A percentile compares a stretch with the other conserved stretches of the same genome.
Evolutionary conservation across 805 yeast genomes (phyloP).

Genomic region (Metschnikowia colocasiae): DNA sequence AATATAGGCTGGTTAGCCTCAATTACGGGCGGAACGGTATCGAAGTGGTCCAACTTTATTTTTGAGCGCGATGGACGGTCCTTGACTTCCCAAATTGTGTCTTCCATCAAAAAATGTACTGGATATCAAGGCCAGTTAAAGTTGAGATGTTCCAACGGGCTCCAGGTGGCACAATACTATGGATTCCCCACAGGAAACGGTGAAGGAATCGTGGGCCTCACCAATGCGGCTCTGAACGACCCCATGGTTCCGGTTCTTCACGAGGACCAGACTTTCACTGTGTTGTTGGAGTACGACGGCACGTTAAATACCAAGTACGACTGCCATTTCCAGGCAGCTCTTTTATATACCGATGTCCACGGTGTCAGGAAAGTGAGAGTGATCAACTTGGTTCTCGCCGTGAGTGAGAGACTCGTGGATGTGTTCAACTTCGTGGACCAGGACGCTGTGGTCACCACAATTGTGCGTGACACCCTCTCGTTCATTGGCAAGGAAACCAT

Average conservation of each 20-base stretch:
- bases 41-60: conserved; percentile 63
- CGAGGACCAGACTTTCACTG: conserved; percentile 62
- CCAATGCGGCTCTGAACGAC: conserved; percentile 38
- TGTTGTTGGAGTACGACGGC: conserved; percentile 74
- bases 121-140: conserved; percentile 84
- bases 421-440: conserved; percentile 80
- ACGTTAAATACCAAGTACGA: conserved; percentile 65
- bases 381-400: conserved; percentile 78
- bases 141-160: conserved; percentile 82
- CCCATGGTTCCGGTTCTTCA: conserved; percentile 67
- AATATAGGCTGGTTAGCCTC: conserved; percentile 65
- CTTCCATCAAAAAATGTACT: conserved; percentile 44
- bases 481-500: conserved; percentile 39
- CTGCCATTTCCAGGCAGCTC: conserved; percentile 87
- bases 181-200: conserved; percentile 41
- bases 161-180: conserved; percentile 74
- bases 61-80: conserved; percentile 66
- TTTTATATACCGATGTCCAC: conserved; percentile 71
- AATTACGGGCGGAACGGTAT: conserved; percentile 68
- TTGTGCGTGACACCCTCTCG: conserved; percentile 39
- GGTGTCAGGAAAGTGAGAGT: conserved; percentile 85
- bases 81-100: conserved; percentile 57
- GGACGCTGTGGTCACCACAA: conserved; percentile 38
- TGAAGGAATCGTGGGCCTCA: conserved; percentile 20
- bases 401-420: conserved; percentile 66